These are phyloP conservation scores for Mycena rebaudengoi DNA, from an alignment of 768 basidiomycete genomes.

Conservation along the genomic window DNA sequence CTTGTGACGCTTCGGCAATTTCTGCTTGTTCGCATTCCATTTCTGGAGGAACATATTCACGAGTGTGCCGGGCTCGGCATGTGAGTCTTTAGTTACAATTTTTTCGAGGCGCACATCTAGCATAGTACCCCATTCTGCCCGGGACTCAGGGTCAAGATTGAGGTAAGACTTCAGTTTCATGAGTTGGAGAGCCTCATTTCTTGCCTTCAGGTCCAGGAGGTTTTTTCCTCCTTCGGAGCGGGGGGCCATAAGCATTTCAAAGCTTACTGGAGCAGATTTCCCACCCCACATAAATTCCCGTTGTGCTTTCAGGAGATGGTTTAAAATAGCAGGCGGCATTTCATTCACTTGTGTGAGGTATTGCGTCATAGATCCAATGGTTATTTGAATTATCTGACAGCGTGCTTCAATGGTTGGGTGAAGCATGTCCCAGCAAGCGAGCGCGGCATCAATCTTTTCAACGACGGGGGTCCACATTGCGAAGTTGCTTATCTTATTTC, in stretches of 20 bases:
- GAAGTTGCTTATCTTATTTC: no score
- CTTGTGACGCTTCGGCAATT: background rate
- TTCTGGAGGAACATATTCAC: background rate
- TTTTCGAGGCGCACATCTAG: background rate
- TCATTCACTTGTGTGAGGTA: no score
- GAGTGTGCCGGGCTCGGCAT: background rate
- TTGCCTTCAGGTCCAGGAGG: constrained; percentile 9
- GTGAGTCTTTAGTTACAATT: background rate
- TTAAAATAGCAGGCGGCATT: no score
- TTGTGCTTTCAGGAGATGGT: no score
- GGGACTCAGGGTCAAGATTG: background rate
- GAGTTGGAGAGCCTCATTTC: constrained; percentile 15
- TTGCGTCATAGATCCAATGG: no score
- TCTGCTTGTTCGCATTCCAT: background rate
- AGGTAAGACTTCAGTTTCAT: constrained; percentile 14
- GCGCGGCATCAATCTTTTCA: no score
- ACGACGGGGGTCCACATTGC: no score
- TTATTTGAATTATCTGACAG: no score
- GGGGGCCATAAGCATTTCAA: background rate
- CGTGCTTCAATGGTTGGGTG: no score
- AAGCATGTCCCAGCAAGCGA: no score
- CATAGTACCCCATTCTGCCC: background rate
- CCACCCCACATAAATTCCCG: background rate
- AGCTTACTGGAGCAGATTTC: background rate
- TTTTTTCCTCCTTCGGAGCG: constrained; percentile 13